These are phyloP conservation scores for Viola odorata DNA, from an alignment of 345 rosid genomes.

Conservation along the genomic window DNA sequence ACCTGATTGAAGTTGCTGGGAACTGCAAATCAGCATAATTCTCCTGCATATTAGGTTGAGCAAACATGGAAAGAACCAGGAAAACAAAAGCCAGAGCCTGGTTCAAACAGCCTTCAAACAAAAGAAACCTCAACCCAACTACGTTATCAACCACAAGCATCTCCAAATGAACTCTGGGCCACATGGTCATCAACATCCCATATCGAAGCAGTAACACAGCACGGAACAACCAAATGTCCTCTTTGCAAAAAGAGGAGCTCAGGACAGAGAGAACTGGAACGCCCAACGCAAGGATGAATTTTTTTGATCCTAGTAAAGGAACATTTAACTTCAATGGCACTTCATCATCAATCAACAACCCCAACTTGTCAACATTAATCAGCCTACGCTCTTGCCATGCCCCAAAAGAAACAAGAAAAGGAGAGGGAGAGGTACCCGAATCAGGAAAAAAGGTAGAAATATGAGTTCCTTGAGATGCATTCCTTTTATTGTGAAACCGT, in stretches of 20 bases:
- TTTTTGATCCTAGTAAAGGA: constrained; percentile 28
- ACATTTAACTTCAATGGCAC: constrained; percentile 34
- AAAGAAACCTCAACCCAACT: constrained; percentile 62
- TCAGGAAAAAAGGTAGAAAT: constrained; percentile 12
- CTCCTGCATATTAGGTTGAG: constrained; percentile 40
- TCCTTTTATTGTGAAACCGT: constrained; percentile 50
- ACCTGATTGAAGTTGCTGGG: constrained; percentile 70
- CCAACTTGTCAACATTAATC: neutral
- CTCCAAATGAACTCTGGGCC: constrained; percentile 86
- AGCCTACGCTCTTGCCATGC: constrained; percentile 17
- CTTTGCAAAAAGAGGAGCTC: constrained; percentile 27
- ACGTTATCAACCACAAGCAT: constrained; percentile 71
- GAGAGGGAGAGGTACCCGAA: constrained; percentile 15
- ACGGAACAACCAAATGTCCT: constrained; percentile 39
- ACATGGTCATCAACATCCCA: constrained; percentile 46
- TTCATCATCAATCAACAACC: constrained; percentile 32
- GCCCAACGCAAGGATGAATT: constrained; percentile 35
- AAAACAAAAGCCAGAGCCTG: constrained; percentile 55
- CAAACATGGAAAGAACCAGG: constrained; percentile 45
- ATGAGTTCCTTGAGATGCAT: constrained; percentile 17
- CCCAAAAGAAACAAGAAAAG: constrained; percentile 21
- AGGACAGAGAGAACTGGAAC: constrained; percentile 31
- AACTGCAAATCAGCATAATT: constrained; percentile 42
- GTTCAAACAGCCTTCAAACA: constrained; percentile 79
- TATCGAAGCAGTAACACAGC: constrained; percentile 39